Percentiles rank a stretch among this genome's conserved stretches.
Conservation (phyloP, 768 basidiomycete genomes). For the Dentipellis sp. region DNA sequence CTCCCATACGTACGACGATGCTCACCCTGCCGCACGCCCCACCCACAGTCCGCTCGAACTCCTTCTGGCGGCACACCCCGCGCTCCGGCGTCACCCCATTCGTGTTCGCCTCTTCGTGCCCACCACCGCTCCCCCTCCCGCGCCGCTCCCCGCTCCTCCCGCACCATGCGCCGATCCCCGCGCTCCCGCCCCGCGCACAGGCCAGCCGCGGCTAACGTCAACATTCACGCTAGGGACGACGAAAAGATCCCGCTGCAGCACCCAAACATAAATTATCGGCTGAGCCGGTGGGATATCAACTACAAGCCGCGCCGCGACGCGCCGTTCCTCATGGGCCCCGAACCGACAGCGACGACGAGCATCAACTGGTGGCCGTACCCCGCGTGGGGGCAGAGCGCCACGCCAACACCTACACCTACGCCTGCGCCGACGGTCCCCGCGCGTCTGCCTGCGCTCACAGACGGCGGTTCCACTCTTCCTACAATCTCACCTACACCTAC, state of each 20-base stretch:
- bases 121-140: slow-evolving; percentile 63
- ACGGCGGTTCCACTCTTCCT: not conserved
- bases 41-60: slow-evolving; percentile 70
- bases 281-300: not conserved
- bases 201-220: no score
- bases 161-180: slow-evolving; percentile 11
- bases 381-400: slow-evolving; percentile 15
- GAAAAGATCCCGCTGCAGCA: not conserved
- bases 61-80: slow-evolving; percentile 70
- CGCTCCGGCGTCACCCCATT: slow-evolving; percentile 55
- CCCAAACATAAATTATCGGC: slow-evolving; percentile 4
- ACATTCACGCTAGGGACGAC: not conserved
- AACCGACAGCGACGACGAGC: slow-evolving; percentile 16
- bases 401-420: not conserved
- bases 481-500: not conserved
- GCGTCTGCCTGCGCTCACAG: not conserved
- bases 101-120: slow-evolving; percentile 42
- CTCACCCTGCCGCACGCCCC: no score
- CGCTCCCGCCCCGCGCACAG: not conserved
- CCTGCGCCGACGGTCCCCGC: no score
- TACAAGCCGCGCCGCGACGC: not conserved
- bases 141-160: slow-evolving; percentile 41
- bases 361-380: slow-evolving; percentile 28
- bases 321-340: not conserved
- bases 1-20: no score